Conservation (phyloP, 768 basidiomycete species). For the Psilocybe azurescens region DNA sequence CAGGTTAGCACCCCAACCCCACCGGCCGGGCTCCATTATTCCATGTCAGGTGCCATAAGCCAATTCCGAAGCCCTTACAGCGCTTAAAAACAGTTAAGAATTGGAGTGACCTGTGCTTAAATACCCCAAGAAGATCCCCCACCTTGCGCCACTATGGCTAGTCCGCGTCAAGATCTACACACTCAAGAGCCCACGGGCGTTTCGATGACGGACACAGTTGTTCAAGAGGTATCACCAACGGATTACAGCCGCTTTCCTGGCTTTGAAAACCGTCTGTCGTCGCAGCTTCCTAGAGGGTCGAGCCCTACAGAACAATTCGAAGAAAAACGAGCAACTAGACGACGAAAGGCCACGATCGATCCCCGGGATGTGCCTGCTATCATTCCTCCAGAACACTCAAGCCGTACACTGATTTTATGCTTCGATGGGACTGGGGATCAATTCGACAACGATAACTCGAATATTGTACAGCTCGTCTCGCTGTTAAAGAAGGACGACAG, state of each 20-base stretch:
- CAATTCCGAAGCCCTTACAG: neutral
- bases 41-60: neutral
- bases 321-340: slow-evolving; percentile 13
- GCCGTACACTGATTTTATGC: slow-evolving; percentile 55
- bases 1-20: neutral
- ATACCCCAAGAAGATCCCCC: neutral
- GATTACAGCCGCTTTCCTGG: slow-evolving; percentile 7
- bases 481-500: slow-evolving; percentile 57
- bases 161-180: slow-evolving; percentile 8
- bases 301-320: neutral
- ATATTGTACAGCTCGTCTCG: slow-evolving; percentile 56
- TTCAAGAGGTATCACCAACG: slow-evolving; percentile 12
- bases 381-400: slow-evolving; percentile 45
- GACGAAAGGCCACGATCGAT: slow-evolving; percentile 26
- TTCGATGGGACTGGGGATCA: slow-evolving; percentile 65
- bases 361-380: slow-evolving; percentile 28
- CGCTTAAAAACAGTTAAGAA: neutral
- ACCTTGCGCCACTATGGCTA: neutral
- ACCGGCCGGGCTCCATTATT: neutral
- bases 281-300: neutral
- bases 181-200: slow-evolving; percentile 23
- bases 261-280: neutral
- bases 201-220: slow-evolving; percentile 23
- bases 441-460: slow-evolving; percentile 59
- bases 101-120: neutral